Evolutionary conservation across 345 rosid genomes (phyloP).

Genomic region (Sisymbrium altissimum): DNA sequence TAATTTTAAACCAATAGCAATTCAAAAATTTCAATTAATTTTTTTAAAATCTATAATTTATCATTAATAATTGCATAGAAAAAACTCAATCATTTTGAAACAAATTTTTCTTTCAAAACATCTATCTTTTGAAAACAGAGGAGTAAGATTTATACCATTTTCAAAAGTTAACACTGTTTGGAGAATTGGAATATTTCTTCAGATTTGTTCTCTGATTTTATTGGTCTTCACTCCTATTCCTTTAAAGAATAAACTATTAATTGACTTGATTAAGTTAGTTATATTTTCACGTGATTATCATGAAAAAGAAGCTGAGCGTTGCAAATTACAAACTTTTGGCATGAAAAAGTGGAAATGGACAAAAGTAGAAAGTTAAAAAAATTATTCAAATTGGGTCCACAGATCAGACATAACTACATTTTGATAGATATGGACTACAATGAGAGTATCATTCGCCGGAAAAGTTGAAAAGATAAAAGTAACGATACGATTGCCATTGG

Average conservation of each 20-base stretch:
- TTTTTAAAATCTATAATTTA: no score
- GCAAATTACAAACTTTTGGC: slow-evolving; percentile 7
- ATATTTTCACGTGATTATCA: background rate
- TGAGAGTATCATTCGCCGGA: background rate
- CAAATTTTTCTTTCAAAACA: no score
- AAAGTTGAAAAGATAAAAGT: background rate
- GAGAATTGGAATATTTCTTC: no score
- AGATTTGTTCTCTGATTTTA: no score
- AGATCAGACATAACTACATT: background rate
- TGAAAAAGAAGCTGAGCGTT: background rate
- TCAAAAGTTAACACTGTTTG: no score
- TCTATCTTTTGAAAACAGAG: no score
- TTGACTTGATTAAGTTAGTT: background rate
- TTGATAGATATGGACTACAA: slow-evolving; percentile 1
- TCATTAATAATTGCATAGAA: no score
- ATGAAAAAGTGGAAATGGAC: background rate
- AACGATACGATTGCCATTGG: background rate
- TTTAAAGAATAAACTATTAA: background rate
- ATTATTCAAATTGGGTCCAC: slow-evolving; percentile 10
- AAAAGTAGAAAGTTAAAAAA: background rate
- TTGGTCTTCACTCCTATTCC: background rate
- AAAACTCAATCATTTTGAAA: no score
- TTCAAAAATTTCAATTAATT: no score
- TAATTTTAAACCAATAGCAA: no score
- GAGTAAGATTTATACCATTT: no score